Evolutionary conservation across 495 filamentous ascomycete species (phyloP).

Genomic region (Penicillium egyptiacum): DNA sequence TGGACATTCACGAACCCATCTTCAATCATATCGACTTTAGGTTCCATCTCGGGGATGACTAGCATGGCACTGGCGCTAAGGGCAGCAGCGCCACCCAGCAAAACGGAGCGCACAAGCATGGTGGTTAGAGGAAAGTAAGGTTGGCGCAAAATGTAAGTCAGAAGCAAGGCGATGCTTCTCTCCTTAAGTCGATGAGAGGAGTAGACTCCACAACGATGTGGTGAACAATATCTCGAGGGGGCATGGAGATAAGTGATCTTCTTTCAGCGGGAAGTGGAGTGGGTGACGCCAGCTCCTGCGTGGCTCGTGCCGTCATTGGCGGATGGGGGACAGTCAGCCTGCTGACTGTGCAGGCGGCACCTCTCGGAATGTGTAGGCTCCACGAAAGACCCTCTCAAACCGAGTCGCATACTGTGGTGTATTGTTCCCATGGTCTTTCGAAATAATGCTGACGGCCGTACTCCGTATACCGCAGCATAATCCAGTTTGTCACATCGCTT

Average conservation of each 20-base stretch:
- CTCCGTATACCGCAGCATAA: no score
- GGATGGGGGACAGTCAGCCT: background rate
- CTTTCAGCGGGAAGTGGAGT: constrained; percentile 23
- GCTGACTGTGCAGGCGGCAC: constrained; percentile 10
- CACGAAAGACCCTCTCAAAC: background rate
- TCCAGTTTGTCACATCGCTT: background rate
- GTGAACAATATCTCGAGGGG: constrained; percentile 13
- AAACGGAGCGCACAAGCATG: constrained; percentile 47
- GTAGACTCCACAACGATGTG: background rate
- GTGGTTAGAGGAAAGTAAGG: constrained; percentile 2
- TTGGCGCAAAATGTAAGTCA: constrained; percentile 1
- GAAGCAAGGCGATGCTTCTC: background rate
- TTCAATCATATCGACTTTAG: constrained; percentile 28
- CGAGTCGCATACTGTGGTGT: background rate
- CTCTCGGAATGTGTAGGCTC: background rate
- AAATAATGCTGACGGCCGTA: constrained; percentile 34
- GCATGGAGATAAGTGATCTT: constrained; percentile 22
- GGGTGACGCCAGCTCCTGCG: constrained; percentile 35
- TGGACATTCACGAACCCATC: constrained; percentile 30
- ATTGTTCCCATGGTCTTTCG: background rate
- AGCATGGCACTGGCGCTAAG: constrained; percentile 49
- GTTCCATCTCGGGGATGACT: constrained; percentile 44
- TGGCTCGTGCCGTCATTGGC: constrained; percentile 24
- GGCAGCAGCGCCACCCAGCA: constrained; percentile 43
- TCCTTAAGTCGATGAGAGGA: constrained; percentile 1